phyloP scores from a whole-genome alignment of 805 yeast genomes.

The Cyberlindnera mycetangii region DNA sequence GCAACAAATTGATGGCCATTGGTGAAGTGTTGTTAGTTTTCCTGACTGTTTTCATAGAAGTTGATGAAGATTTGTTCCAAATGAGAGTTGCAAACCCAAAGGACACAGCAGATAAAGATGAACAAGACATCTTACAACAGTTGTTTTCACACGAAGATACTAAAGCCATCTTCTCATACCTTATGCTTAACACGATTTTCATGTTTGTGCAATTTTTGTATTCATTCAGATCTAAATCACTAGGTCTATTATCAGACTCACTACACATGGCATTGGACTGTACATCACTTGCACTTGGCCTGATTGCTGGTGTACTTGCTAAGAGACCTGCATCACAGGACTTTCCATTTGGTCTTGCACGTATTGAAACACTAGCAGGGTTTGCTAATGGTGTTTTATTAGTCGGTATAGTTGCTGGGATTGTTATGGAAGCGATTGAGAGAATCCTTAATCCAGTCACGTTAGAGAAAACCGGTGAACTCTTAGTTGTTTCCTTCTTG shows the following conservation, averaged over 20 bases:
- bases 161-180: slow-evolving; percentile 81
- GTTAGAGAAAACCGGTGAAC: slow-evolving; percentile 76
- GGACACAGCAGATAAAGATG: neutral
- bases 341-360: slow-evolving; percentile 82
- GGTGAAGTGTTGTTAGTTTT: slow-evolving; percentile 17
- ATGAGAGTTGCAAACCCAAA: neutral
- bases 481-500: slow-evolving; percentile 76
- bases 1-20: slow-evolving; percentile 9
- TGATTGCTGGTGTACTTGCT: slow-evolving; percentile 74
- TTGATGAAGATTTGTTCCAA: slow-evolving; percentile 15
- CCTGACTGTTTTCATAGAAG: slow-evolving; percentile 14
- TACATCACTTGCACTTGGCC: slow-evolving; percentile 81
- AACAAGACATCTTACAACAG: slow-evolving; percentile 19
- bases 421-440: slow-evolving; percentile 81
- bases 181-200: slow-evolving; percentile 81
- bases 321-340: slow-evolving; percentile 59
- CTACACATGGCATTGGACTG: slow-evolving; percentile 97
- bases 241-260: slow-evolving; percentile 89
- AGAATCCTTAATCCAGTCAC: slow-evolving; percentile 75
- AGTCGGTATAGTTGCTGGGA: slow-evolving; percentile 85
- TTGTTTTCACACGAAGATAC: slow-evolving; percentile 57
- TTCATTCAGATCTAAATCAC: slow-evolving; percentile 87
- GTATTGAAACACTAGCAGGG: slow-evolving; percentile 90
- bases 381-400: slow-evolving; percentile 90
- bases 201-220: slow-evolving; percentile 93